A percentile compares a stretch with the other conserved stretches of the same genome.
Conservation (phyloP, 768 basidiomycete species). For the Lentinula guzmanii region DNA sequence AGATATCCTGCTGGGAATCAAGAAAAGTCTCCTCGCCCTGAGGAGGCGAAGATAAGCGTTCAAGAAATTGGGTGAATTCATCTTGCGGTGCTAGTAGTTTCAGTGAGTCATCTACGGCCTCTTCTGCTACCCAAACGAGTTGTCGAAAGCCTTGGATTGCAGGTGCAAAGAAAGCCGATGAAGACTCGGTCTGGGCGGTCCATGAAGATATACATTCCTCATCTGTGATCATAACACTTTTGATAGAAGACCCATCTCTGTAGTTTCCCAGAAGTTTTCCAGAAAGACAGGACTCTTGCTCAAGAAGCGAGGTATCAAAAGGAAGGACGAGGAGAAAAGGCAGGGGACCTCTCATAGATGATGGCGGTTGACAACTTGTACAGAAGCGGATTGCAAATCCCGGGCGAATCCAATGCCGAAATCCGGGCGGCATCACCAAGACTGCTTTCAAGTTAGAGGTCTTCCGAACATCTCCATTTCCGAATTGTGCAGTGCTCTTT, state of each 20-base stretch:
- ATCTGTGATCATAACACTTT: slow-evolving; percentile 43
- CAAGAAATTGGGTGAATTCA: slow-evolving; percentile 31
- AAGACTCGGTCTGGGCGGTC: slow-evolving; percentile 19
- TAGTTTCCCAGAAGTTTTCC: slow-evolving; percentile 52
- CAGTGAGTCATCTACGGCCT: slow-evolving; percentile 42
- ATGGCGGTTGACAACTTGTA: no score
- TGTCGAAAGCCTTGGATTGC: slow-evolving; percentile 24
- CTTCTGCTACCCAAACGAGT: slow-evolving; percentile 59
- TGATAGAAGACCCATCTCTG: slow-evolving; percentile 29
- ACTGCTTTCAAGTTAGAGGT: no score
- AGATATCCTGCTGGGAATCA: slow-evolving; percentile 4
- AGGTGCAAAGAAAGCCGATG: slow-evolving; percentile 20
- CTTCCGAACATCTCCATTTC: no score
- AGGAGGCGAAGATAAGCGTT: slow-evolving; percentile 14
- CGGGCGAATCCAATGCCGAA: no score
- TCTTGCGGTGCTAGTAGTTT: slow-evolving; percentile 19
- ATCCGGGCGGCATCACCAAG: no score
- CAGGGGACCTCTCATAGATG: not conserved
- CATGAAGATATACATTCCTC: slow-evolving; percentile 32
- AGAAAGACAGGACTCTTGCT: slow-evolving; percentile 38
- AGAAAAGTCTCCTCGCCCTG: slow-evolving; percentile 11
- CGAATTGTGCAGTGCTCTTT: no score
- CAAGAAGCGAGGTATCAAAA: slow-evolving; percentile 32
- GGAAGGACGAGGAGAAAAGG: slow-evolving; percentile 38
- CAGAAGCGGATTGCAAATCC: no score